Conservation (phyloP, 2,329 filamentous ascomycete species). For the Onygena corvina region DNA sequence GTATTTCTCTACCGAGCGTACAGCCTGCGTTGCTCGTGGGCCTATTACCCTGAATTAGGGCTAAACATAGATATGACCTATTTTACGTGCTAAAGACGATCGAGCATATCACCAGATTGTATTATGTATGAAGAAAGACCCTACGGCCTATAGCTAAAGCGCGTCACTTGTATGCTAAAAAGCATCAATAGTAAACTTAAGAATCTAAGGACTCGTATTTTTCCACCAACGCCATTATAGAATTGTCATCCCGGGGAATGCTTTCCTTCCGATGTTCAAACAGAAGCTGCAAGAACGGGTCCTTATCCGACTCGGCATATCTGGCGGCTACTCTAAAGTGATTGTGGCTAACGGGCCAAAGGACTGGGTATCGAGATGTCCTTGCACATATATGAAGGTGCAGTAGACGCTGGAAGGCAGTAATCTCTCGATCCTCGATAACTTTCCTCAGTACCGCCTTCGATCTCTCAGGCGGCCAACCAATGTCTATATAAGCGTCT, state of each 20-base stretch:
- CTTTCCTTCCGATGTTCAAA: slow-evolving; percentile 25
- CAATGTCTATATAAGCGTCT: slow-evolving; percentile 30
- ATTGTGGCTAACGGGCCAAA: slow-evolving; percentile 25
- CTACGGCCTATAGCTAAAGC: no score
- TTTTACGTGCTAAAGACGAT: no score
- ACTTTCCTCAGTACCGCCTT: slow-evolving; percentile 24
- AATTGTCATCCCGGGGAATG: slow-evolving; percentile 18
- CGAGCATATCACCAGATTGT: no score
- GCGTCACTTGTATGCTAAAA: no score
- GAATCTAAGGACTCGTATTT: slow-evolving; percentile 12
- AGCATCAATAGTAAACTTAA: background rate
- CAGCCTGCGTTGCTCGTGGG: no score
- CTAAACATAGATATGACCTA: no score
- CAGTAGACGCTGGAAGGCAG: slow-evolving; percentile 25
- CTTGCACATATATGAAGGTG: slow-evolving; percentile 22
- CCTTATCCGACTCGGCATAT: slow-evolving; percentile 17
- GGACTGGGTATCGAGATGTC: slow-evolving; percentile 23
- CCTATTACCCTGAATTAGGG: no score
- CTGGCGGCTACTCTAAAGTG: slow-evolving; percentile 26
- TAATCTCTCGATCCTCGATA: slow-evolving; percentile 26
- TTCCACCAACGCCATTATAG: slow-evolving; percentile 20
- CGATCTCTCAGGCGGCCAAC: slow-evolving; percentile 22
- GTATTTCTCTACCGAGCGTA: no score
- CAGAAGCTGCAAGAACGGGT: slow-evolving; percentile 25
- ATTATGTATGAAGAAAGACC: no score